phyloP scores from a whole-genome alignment of 2,329 filamentous ascomycete genomes.

The Thermochaetoides dissita region DNA sequence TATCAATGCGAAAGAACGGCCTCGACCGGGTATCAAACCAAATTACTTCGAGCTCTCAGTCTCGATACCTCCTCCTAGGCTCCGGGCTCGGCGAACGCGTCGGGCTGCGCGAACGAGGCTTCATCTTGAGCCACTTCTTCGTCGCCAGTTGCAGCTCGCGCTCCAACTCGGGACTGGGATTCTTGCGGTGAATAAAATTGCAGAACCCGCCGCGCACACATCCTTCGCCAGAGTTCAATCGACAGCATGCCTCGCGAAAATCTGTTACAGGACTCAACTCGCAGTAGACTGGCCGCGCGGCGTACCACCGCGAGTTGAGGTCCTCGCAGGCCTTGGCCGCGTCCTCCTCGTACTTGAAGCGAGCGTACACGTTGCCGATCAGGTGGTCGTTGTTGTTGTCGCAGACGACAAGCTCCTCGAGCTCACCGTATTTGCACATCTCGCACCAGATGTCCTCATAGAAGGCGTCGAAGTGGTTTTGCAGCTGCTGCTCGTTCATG shows the following conservation, averaged over 20 bases:
- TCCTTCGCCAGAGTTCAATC: slow-evolving; percentile 85
- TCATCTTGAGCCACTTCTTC: slow-evolving; percentile 87
- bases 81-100: slow-evolving; percentile 77
- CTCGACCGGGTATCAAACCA: no score
- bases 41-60: background rate
- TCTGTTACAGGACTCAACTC: slow-evolving; percentile 94
- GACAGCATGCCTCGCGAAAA: slow-evolving; percentile 93
- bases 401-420: slow-evolving; percentile 95
- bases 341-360: slow-evolving; percentile 98
- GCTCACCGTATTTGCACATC: slow-evolving; percentile 95
- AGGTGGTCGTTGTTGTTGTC: slow-evolving; percentile 99
- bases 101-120: slow-evolving; percentile 68
- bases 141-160: slow-evolving; percentile 74
- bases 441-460: slow-evolving; percentile 99
- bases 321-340: slow-evolving; percentile 89
- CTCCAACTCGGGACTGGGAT: slow-evolving; percentile 78
- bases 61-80: slow-evolving; percentile 54
- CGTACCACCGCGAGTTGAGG: slow-evolving; percentile 92
- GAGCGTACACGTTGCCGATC: slow-evolving; percentile 97
- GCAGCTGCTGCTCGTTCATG: slow-evolving; percentile 90
- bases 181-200: slow-evolving; percentile 98
- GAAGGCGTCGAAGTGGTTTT: slow-evolving; percentile 99
- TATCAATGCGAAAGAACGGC: no score
- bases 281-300: slow-evolving; percentile 92
- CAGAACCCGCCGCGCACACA: slow-evolving; percentile 95